Conservation (phyloP, 441 rosid genomes). For the Pelargonium fulgidum region DNA sequence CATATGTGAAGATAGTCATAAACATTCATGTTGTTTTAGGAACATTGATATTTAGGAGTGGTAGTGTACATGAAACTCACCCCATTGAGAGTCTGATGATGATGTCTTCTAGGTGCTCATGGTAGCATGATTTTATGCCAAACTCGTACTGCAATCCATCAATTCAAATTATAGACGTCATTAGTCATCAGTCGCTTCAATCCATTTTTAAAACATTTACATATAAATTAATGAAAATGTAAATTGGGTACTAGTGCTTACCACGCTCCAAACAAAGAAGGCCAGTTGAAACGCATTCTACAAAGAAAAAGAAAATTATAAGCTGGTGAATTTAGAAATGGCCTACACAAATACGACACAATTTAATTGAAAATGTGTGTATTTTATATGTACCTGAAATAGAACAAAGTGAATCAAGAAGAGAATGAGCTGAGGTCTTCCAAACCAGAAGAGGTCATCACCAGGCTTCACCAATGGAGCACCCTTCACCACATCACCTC, state of each 20-base stretch:
- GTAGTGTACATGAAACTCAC: constrained; percentile 35
- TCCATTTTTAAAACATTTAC: too few species aligned
- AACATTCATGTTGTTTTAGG: background rate
- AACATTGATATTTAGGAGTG: too few species aligned
- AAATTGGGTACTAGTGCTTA: constrained; percentile 22
- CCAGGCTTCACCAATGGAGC: constrained; percentile 85
- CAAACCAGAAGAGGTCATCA: constrained; percentile 92
- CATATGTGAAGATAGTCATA: background rate
- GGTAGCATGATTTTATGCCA: constrained; percentile 50
- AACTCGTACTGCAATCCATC: constrained; percentile 50
- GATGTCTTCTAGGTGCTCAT: constrained; percentile 41
- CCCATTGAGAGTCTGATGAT: constrained; percentile 72
- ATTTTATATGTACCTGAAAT: constrained; percentile 51
- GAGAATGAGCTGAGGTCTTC: constrained; percentile 73
- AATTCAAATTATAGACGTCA: too few species aligned
- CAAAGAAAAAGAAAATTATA: background rate
- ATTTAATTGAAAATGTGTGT: background rate
- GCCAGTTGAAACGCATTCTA: constrained; percentile 90
- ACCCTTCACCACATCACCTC: constrained; percentile 87
- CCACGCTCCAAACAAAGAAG: constrained; percentile 70
- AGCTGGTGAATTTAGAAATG: too few species aligned
- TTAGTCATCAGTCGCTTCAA: too few species aligned
- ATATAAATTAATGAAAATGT: too few species aligned
- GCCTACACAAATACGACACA: too few species aligned
- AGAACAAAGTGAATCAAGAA: constrained; percentile 74